Conservation (phyloP, 345 rosid genomes). For the Excoecaria agallocha region DNA sequence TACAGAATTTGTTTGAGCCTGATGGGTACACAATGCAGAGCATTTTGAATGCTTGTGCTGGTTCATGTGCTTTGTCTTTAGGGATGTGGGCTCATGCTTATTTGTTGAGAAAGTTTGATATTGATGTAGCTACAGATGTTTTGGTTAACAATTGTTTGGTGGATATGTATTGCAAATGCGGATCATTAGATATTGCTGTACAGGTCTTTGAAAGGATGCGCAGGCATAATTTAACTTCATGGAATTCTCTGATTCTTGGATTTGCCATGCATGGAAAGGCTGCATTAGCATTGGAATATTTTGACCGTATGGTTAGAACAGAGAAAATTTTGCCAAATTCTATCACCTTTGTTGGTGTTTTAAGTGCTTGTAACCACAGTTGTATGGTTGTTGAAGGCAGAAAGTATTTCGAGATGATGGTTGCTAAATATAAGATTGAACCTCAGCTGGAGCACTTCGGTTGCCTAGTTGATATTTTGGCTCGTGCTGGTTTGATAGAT, state of each 20-base stretch:
- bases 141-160: conserved; percentile 58
- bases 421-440: conserved; percentile 45
- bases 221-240: conserved; percentile 58
- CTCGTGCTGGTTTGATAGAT: conserved; percentile 64
- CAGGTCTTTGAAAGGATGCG: conserved; percentile 65
- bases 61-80: conserved; percentile 58
- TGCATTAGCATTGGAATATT: conserved; percentile 46
- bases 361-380: conserved; percentile 68
- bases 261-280: conserved; percentile 71
- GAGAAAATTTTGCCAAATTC: conserved; percentile 50
- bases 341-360: conserved; percentile 59
- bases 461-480: conserved; percentile 68
- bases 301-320: conserved; percentile 38
- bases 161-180: conserved; percentile 86
- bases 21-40: conserved; percentile 79
- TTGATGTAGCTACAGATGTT: conserved; percentile 38
- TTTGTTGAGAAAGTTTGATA: conserved; percentile 40
- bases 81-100: conserved; percentile 78
- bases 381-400: conserved; percentile 64
- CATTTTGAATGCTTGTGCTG: conserved; percentile 61
- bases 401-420: conserved; percentile 60
- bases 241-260: conserved; percentile 78
- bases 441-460: conserved; percentile 81
- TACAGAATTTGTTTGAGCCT: conserved; percentile 51
- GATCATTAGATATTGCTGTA: conserved; percentile 51